A percentile compares a stretch with the other conserved stretches of the same genome.
Conservation (phyloP, 176 grass and related monocot genomes). For the Oropetium thomaeum region DNA sequence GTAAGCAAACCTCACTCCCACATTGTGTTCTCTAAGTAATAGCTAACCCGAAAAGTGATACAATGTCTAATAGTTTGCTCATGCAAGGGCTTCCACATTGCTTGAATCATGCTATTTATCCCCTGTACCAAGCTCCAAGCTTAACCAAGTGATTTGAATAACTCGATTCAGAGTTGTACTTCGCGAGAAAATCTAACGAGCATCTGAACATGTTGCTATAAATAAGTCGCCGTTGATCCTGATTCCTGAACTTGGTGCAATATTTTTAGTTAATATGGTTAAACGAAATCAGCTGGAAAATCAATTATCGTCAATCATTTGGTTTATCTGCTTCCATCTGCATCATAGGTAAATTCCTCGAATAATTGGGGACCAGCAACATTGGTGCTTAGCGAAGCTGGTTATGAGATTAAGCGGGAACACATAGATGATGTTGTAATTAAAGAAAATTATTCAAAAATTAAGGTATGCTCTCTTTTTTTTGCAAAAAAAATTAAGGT, state of each 20-base stretch:
- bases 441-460: constrained; percentile 70
- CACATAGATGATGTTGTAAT: constrained; percentile 31
- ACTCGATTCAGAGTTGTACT: too few species aligned
- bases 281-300: neutral
- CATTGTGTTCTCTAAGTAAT: neutral
- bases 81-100: neutral
- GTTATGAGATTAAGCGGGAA: constrained; percentile 53
- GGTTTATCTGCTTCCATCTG: neutral
- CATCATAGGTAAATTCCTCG: constrained; percentile 30
- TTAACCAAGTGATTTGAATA: neutral
- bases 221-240: too few species aligned
- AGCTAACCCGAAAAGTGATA: neutral
- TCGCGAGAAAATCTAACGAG: too few species aligned
- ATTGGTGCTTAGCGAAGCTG: constrained; percentile 43
- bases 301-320: neutral
- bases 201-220: too few species aligned
- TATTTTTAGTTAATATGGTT: too few species aligned
- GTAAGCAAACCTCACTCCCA: neutral
- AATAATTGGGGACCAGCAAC: constrained; percentile 40
- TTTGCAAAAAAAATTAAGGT: constrained; percentile 48
- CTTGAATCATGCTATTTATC: neutral
- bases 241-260: too few species aligned
- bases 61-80: neutral
- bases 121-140: neutral
- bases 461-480: constrained; percentile 60